These are phyloP conservation scores for Fusarium dlaminii DNA, from an alignment of 2,329 filamentous ascomycete genomes.

Conservation along the genomic window DNA sequence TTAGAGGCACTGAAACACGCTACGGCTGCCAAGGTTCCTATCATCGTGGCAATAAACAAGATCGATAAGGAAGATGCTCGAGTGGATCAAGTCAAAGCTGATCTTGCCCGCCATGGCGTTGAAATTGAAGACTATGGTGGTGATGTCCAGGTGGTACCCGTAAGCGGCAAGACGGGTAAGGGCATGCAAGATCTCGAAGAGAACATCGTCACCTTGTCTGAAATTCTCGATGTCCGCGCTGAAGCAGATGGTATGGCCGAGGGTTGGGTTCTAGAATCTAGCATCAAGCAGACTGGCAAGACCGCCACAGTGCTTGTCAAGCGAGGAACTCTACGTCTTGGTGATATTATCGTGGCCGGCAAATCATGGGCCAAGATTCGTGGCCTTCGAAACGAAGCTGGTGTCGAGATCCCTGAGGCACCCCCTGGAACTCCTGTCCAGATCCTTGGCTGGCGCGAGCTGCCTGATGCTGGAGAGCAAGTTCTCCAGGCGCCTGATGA, in stretches of 20 bases:
- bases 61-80: conserved; percentile 88
- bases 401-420: conserved; percentile 75
- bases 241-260: conserved; percentile 81
- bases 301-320: conserved; percentile 90
- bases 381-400: conserved; percentile 84
- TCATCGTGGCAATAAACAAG: conserved; percentile 98
- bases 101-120: conserved; percentile 83
- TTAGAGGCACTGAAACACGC: conserved; percentile 96
- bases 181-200: conserved; percentile 95
- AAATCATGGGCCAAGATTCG: conserved; percentile 89
- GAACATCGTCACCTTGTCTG: conserved; percentile 83
- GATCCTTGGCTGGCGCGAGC: conserved; percentile 90
- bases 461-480: conserved; percentile 84
- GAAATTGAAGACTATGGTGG: conserved; percentile 96
- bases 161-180: conserved; percentile 92
- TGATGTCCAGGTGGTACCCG: conserved; percentile 89
- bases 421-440: conserved; percentile 91
- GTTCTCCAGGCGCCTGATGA: conserved; percentile 86
- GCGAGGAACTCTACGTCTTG: conserved; percentile 82
- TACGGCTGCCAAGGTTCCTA: conserved; percentile 84
- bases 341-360: conserved; percentile 88
- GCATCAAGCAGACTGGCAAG: conserved; percentile 84
- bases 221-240: conserved; percentile 90
- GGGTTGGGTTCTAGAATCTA: conserved; percentile 93
- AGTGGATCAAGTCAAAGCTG: conserved; percentile 85